Evolutionary conservation across 352 stramenopile species (phyloP).

Genomic region (Phytopythium mirpurense): DNA sequence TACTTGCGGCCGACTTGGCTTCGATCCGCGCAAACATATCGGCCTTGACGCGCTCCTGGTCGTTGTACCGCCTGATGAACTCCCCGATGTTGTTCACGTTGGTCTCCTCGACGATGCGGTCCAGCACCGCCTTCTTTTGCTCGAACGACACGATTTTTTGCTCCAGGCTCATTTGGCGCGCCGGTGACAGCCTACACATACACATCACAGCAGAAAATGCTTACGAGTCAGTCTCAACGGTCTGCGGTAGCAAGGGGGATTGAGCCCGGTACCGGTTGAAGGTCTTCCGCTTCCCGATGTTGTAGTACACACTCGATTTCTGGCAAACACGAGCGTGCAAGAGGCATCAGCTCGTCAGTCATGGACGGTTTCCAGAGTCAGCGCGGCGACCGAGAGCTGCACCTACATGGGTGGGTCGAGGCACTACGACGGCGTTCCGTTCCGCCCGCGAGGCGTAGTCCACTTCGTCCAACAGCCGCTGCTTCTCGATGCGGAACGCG

Average conservation of each 20-base stretch:
- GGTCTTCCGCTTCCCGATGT: constrained; percentile 35
- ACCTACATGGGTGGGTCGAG: constrained; percentile 15
- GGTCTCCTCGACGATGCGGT: constrained; percentile 48
- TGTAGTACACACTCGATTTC: constrained; percentile 32
- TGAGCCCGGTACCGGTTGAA: constrained; percentile 17
- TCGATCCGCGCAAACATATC: constrained; percentile 51
- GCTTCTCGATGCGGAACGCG: constrained; percentile 39
- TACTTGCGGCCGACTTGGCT: constrained; percentile 41
- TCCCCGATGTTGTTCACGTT: constrained; percentile 46
- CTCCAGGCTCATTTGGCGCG: constrained; percentile 50
- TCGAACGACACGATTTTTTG: constrained; percentile 66
- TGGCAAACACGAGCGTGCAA: no score
- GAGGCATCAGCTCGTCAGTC: no score
- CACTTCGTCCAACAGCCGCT: constrained; percentile 39
- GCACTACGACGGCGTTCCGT: not conserved
- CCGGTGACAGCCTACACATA: constrained; percentile 23
- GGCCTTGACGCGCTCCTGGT: constrained; percentile 45
- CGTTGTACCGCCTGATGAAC: constrained; percentile 61
- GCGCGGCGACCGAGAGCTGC: not conserved
- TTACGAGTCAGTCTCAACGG: not conserved
- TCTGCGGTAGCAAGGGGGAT: not conserved
- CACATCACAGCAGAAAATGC: not conserved
- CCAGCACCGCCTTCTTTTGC: constrained; percentile 62
- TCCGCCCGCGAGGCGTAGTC: constrained; percentile 13
- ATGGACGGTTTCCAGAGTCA: not conserved